Percentiles rank a stretch among this genome's conserved stretches.
Conservation (phyloP, 768 basidiomycete species). For the Hygrocybe coccinea region DNA sequence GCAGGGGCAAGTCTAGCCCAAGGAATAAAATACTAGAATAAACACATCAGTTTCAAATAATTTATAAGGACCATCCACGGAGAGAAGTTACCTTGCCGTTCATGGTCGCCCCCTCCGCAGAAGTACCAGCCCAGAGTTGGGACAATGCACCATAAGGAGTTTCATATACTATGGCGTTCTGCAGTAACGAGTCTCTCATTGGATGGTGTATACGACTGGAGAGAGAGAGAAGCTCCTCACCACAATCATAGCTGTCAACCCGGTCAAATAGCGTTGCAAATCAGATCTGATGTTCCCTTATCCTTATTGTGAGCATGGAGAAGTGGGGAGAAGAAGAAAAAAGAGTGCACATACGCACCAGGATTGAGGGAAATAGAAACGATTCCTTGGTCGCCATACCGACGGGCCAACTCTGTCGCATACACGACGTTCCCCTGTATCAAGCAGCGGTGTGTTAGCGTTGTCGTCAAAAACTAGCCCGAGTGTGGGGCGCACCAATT, state of each 20-base stretch:
- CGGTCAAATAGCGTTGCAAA: constrained; percentile 22
- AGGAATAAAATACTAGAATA: constrained; percentile 36
- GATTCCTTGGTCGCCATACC: constrained; percentile 44
- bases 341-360: constrained; percentile 22
- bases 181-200: not conserved
- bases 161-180: constrained; percentile 27
- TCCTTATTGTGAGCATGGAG: not conserved
- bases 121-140: constrained; percentile 48
- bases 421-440: constrained; percentile 42
- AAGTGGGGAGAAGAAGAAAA: not conserved
- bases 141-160: constrained; percentile 42
- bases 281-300: constrained; percentile 28
- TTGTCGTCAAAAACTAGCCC: not conserved
- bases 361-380: constrained; percentile 45
- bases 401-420: constrained; percentile 42
- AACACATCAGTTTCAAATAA: constrained; percentile 6
- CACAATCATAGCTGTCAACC: constrained; percentile 12
- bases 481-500: constrained; percentile 38
- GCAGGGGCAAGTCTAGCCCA: constrained; percentile 36
- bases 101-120: constrained; percentile 34
- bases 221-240: constrained; percentile 2
- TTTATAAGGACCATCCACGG: not conserved
- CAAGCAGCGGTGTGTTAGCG: not conserved
- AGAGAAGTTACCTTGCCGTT: constrained; percentile 42
- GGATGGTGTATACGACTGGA: not conserved